phyloP scores from a whole-genome alignment of 371 early-diverging fungal species.

The Mortierella sp. region DNA sequence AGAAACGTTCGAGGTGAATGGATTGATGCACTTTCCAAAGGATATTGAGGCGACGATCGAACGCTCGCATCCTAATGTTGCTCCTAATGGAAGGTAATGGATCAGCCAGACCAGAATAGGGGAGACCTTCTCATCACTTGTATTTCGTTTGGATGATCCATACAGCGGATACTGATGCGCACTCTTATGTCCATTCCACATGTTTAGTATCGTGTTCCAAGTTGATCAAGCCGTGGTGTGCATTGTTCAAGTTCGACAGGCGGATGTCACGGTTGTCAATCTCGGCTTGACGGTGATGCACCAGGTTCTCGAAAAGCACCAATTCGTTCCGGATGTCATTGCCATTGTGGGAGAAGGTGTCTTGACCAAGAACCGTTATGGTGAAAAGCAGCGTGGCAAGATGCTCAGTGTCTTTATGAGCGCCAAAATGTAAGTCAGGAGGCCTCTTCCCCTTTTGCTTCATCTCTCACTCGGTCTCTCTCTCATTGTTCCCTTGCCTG shows the following conservation, averaged over 20 bases:
- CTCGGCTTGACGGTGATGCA: constrained; percentile 71
- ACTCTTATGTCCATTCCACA: not conserved
- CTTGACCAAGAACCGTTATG: constrained; percentile 68
- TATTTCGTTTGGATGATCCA: too few species aligned
- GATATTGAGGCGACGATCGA: constrained; percentile 84
- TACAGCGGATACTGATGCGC: too few species aligned
- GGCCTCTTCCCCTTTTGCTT: not conserved
- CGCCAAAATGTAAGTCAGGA: constrained; percentile 45
- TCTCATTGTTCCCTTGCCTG: too few species aligned
- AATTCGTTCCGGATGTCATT: constrained; percentile 77
- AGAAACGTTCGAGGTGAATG: constrained; percentile 79
- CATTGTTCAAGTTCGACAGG: constrained; percentile 61
- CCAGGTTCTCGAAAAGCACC: constrained; percentile 77
- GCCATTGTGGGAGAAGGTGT: constrained; percentile 70
- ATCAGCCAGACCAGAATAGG: not conserved
- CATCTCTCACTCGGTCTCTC: too few species aligned
- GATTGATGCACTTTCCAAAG: constrained; percentile 74
- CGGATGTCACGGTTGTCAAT: constrained; percentile 60
- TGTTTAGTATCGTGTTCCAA: constrained; percentile 62
- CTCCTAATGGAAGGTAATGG: constrained; percentile 66
- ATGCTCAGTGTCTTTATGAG: constrained; percentile 56
- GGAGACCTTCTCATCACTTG: too few species aligned
- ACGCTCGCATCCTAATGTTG: constrained; percentile 59
- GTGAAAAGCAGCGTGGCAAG: constrained; percentile 69
- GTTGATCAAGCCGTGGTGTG: constrained; percentile 62